Percentiles rank a stretch among this genome's conserved stretches.
Conservation (phyloP, 441 rosid genomes). For the Biscutella auriculata region DNA sequence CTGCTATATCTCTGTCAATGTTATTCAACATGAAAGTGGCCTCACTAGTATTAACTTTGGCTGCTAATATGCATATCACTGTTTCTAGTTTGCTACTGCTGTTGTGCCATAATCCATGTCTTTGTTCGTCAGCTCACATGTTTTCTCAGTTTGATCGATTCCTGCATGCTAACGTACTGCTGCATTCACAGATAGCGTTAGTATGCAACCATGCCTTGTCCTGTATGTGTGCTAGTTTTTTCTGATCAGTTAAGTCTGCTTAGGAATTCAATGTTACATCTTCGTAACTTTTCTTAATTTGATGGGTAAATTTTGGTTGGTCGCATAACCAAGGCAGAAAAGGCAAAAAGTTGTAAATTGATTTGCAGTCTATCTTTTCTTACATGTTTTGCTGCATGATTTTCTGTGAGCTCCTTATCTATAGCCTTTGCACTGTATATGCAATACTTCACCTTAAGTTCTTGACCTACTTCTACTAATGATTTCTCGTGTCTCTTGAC, state of each 20-base stretch:
- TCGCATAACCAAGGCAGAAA: not conserved
- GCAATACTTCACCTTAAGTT: not conserved
- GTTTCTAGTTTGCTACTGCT: not conserved
- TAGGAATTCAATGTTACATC: not conserved
- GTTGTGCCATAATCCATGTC: conserved; percentile 8
- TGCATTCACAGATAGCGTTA: not conserved
- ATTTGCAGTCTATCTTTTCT: not conserved
- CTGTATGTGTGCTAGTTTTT: not conserved
- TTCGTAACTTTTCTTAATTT: not conserved
- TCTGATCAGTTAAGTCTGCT: not conserved
- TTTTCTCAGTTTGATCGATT: conserved; percentile 1
- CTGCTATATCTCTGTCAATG: conserved; percentile 1
- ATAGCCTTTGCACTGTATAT: conserved; percentile 1
- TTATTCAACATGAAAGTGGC: not conserved
- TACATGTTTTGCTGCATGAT: not conserved
- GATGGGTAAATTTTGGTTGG: not conserved
- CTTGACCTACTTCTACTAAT: conserved; percentile 12
- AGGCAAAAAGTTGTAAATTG: not conserved
- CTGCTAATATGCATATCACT: not conserved
- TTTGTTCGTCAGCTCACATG: not conserved
- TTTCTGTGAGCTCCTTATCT: not conserved
- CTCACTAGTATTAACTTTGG: not conserved
- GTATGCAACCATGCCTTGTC: not conserved
- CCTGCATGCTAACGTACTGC: not conserved
- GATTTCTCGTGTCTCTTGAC: conserved; percentile 15